Conservation (phyloP, 1,284 basidiomycete genomes). For the Paramarasmius palmivorus region DNA sequence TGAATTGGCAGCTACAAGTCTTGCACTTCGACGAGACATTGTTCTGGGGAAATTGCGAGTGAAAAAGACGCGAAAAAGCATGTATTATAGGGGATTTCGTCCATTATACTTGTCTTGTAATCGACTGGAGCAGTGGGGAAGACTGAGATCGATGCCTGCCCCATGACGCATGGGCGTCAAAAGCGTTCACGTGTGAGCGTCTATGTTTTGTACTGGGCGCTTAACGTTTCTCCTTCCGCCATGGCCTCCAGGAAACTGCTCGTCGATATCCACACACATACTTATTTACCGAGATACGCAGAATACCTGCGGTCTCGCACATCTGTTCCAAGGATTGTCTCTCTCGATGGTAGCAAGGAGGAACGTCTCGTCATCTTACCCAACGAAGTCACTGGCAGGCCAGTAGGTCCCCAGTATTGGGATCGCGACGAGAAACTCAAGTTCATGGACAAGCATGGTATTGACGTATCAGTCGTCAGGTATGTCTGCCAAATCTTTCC, state of each 20-base stretch:
- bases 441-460: conserved; percentile 79
- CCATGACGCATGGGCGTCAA: no score
- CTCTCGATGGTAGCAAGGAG: conserved; percentile 43
- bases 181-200: neutral
- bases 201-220: no score
- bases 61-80: neutral
- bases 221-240: neutral
- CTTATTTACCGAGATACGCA: conserved; percentile 77
- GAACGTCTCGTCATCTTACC: conserved; percentile 76
- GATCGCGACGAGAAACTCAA: conserved; percentile 73
- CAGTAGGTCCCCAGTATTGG: conserved; percentile 71
- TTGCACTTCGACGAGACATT: conserved; percentile 1
- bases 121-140: no score
- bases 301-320: conserved; percentile 21
- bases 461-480: conserved; percentile 72
- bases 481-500: conserved; percentile 21
- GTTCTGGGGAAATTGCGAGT: neutral
- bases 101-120: no score
- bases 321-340: conserved; percentile 13
- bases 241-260: conserved; percentile 38
- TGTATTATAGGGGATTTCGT: no score
- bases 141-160: no score
- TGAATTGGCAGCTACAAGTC: neutral
- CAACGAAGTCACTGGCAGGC: conserved; percentile 74
- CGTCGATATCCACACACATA: conserved; percentile 81